Percentiles rank a stretch among this genome's conserved stretches.
Conservation (phyloP, 2,329 filamentous ascomycete genomes). For the Claviceps pazoutovae region DNA sequence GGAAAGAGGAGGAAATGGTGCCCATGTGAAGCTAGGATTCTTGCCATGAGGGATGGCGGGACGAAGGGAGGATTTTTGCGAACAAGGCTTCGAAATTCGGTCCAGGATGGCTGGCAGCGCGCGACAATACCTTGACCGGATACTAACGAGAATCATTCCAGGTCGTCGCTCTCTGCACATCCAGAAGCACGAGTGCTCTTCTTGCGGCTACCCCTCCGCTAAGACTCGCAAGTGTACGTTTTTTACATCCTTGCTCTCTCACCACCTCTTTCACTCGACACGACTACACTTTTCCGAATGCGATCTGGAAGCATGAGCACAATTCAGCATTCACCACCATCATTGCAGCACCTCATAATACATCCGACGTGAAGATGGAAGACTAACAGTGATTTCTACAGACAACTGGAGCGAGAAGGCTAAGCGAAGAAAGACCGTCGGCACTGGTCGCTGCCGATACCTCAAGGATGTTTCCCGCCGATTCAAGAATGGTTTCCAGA, state of each 20-base stretch:
- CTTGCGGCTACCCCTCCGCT: constrained; percentile 92
- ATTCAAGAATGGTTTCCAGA: constrained; percentile 97
- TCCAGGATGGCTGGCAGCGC: not conserved
- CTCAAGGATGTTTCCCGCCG: constrained; percentile 82
- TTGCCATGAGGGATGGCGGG: too few species aligned
- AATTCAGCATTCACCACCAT: not conserved
- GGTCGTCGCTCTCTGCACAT: constrained; percentile 96
- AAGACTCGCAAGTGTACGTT: constrained; percentile 97
- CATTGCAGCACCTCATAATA: not conserved
- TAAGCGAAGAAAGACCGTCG: constrained; percentile 99
- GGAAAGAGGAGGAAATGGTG: constrained; percentile 5
- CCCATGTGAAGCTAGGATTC: not conserved
- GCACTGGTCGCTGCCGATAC: constrained; percentile 90
- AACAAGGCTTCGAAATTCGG: not conserved
- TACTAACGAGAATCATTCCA: constrained; percentile 20
- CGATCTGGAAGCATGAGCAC: too few species aligned
- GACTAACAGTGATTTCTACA: constrained; percentile 24
- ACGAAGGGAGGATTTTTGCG: not conserved
- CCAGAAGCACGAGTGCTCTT: constrained; percentile 96
- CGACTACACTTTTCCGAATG: not conserved
- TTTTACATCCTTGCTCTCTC: not conserved
- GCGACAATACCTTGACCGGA: not conserved
- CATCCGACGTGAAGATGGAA: not conserved
- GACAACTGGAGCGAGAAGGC: constrained; percentile 99
- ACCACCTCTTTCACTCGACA: not conserved